These are phyloP conservation scores for Malassezia pachydermatis DNA, from an alignment of 1,284 basidiomycete genomes.

Conservation along the genomic window DNA sequence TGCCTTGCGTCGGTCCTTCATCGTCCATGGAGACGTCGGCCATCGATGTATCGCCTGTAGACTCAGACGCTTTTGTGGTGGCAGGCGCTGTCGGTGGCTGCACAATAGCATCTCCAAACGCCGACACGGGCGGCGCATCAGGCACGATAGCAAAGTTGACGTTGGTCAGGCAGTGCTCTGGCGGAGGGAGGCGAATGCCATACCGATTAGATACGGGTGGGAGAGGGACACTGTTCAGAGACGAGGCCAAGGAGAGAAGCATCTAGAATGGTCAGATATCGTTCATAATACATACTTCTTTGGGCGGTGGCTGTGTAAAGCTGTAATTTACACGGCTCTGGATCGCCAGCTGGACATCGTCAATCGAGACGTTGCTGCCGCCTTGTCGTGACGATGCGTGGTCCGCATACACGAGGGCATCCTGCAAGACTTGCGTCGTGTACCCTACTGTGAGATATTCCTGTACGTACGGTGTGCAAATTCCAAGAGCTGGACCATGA, in stretches of 20 bases:
- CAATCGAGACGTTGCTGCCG: constrained; percentile 56
- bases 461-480: constrained; percentile 65
- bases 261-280: constrained; percentile 55
- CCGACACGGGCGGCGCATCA: constrained; percentile 55
- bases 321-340: constrained; percentile 89
- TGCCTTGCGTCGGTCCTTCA: constrained; percentile 17
- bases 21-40: constrained; percentile 21
- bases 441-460: constrained; percentile 54
- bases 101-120: constrained; percentile 10
- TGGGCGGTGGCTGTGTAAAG: constrained; percentile 80
- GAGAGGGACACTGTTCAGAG: constrained; percentile 77
- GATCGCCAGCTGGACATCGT: constrained; percentile 81
- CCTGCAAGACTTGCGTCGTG: constrained; percentile 77
- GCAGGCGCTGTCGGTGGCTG: not conserved
- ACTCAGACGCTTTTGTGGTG: constrained; percentile 10
- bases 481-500: constrained; percentile 86
- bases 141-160: constrained; percentile 89
- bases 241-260: constrained; percentile 72
- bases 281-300: constrained; percentile 63
- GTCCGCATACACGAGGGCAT: constrained; percentile 84
- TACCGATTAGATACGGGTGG: constrained; percentile 90
- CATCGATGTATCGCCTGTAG: constrained; percentile 5
- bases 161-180: constrained; percentile 70
- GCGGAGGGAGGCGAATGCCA: constrained; percentile 75
- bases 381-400: constrained; percentile 56